phyloP scores from a whole-genome alignment of 2,329 filamentous ascomycete species.

The Colletotrichum lentis region DNA sequence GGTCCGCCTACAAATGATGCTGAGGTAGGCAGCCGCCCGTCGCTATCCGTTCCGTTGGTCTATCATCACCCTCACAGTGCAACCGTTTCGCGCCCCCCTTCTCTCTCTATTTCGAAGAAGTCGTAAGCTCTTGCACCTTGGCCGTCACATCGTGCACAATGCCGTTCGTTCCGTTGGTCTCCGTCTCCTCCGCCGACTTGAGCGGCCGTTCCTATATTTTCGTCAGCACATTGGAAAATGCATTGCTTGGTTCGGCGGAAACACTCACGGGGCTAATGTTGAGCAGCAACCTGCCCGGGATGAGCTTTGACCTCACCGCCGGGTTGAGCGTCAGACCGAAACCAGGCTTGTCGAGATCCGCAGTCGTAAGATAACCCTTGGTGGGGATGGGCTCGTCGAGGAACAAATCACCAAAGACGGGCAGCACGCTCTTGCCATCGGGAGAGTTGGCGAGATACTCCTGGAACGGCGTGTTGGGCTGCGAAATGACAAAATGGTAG shows the following conservation, averaged over 20 bases:
- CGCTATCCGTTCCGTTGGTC: not conserved
- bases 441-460: slow-evolving; percentile 94
- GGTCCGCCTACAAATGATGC: not conserved
- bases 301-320: slow-evolving; percentile 72
- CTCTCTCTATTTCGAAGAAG: slow-evolving; percentile 29
- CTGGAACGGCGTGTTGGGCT: slow-evolving; percentile 93
- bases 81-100: not conserved
- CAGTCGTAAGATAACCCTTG: slow-evolving; percentile 81
- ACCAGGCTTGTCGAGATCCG: slow-evolving; percentile 85
- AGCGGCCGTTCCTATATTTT: slow-evolving; percentile 24
- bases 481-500: slow-evolving; percentile 94
- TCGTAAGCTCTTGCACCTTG: slow-evolving; percentile 48
- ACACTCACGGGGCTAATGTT: slow-evolving; percentile 60
- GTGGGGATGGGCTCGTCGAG: slow-evolving; percentile 87
- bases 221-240: not conserved
- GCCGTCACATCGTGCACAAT: slow-evolving; percentile 46
- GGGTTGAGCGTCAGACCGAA: slow-evolving; percentile 91
- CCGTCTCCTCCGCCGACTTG: slow-evolving; percentile 34
- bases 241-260: not conserved
- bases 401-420: slow-evolving; percentile 92
- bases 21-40: not conserved
- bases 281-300: slow-evolving; percentile 77
- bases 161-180: slow-evolving; percentile 39
- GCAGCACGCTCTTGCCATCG: slow-evolving; percentile 87
- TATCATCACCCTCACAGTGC: not conserved